Conservation (phyloP, 108 stramenopile genomes). For the Parmales sp. region DNA sequence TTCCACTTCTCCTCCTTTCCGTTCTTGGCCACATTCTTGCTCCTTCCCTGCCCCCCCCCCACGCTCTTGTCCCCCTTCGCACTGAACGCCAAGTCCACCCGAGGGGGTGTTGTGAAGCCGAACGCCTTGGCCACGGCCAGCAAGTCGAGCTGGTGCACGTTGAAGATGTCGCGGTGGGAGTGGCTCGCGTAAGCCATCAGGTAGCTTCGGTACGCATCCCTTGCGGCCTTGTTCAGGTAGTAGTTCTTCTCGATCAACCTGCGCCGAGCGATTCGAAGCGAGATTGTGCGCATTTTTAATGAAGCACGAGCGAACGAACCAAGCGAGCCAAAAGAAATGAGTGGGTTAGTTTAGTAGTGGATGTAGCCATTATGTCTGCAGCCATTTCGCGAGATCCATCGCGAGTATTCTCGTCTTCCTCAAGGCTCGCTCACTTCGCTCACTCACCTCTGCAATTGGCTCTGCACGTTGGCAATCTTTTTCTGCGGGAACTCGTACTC, state of each 20-base stretch:
- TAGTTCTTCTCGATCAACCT: conserved; percentile 97
- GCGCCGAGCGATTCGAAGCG: no score
- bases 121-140: conserved; percentile 85
- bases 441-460: conserved; percentile 81
- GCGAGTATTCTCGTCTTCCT: no score
- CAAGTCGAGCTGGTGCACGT: conserved; percentile 93
- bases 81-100: conserved; percentile 87
- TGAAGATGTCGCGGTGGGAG: conserved; percentile 91
- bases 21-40: conserved; percentile 29
- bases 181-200: conserved; percentile 94
- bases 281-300: no score
- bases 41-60: no score
- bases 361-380: no score
- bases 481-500: conserved; percentile 95
- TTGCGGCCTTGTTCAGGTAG: conserved; percentile 87
- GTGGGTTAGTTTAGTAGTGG: no score
- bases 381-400: no score
- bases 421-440: no score
- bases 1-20: conserved; percentile 40
- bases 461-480: conserved; percentile 89
- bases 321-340: no score
- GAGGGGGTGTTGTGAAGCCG: conserved; percentile 92
- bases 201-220: conserved; percentile 93
- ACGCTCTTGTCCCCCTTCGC: conserved; percentile 62
- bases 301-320: no score